Base-by-base conservation (phyloP, 805 yeast genomes). In the Kuraishia piskuri region DNA sequence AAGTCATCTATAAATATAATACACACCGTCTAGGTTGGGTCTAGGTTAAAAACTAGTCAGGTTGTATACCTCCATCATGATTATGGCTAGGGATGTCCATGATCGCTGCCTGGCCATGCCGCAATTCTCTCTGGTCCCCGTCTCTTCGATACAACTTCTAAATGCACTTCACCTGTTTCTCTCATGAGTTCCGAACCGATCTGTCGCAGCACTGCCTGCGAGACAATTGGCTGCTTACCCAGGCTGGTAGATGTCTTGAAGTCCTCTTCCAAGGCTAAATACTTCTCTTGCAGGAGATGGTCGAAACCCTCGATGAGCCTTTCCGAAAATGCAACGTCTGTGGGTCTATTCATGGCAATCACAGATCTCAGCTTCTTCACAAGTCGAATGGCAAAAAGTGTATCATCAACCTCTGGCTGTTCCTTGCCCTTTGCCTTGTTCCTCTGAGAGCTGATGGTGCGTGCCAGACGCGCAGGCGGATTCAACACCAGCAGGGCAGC, bases 21-120 rank as follows among this genome's bases (percentile, higher is more conserved):
- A n/a, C n/a, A n/a, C n/a, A n/a, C n/a, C n/a, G n/a, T n/a, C n/a
- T n/a, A n/a, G n/a, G n/a, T n/a, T n/a, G n/a, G n/a, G n/a, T n/a
- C n/a, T n/a, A n/a, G n/a, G n/a, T n/a, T n/a, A n/a, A n/a, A n/a
- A n/a, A n/a, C n/a, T n/a, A n/a, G n/a, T n/a, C n/a, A n/a, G n/a
- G n/a, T n/a, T 7, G 31, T 7, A 25, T 25, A 25, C 10, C 22
- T 9, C 10, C 19, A 17, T 20, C 31, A 25, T 25, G n/a, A n/a
- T n/a, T n/a, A 22, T 22, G 20, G 22, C 31, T 64, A 63, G 2
- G 87, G 86, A 62, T 83, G 88, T 0, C 86, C 85, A 58, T 81
- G 87, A 58, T 83, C 77, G 14, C 80, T 74, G 0, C 88, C 87
- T 0, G 88, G 88, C 88, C 88, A 83, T 1, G 88, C 79, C 46